A percentile compares a stretch with the other conserved stretches of the same genome.
Conservation (phyloP, 306 rosid genomes). For the apple (Malus domestica) region ASM211411v1 NC_041790.1:14783501-14784000, state of each 20-base stretch:
- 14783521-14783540: background rate
- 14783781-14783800: background rate
- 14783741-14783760: background rate
- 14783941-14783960: background rate
- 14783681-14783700: background rate
- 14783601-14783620: background rate
- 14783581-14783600: background rate
- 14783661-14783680: no score
- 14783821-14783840: background rate
- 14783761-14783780: background rate
- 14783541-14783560: background rate
- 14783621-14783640: background rate
- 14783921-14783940: background rate
- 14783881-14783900: constrained; percentile 2
- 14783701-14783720: background rate
- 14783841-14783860: background rate
- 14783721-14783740: background rate
- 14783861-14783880: background rate
- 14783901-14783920: constrained; percentile 14
- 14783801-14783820: background rate
- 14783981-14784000: background rate
- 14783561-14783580: constrained; percentile 45
- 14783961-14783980: background rate
- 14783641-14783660: background rate
- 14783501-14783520: background rate